phyloP scores from a whole-genome alignment of 2,329 filamentous ascomycete genomes.

The Epichloe sylvatica region DNA sequence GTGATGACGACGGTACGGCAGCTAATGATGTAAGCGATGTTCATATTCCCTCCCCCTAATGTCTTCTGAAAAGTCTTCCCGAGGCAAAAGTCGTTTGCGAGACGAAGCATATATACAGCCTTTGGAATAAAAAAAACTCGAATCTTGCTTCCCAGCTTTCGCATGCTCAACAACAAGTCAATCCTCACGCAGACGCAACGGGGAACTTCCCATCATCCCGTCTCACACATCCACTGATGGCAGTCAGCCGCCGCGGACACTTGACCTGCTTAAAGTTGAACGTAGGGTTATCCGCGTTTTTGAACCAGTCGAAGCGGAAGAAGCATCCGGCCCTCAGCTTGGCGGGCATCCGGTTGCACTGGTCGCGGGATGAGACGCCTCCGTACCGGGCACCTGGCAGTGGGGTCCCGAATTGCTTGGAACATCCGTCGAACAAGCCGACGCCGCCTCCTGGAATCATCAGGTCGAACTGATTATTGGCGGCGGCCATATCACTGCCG shows the following conservation, averaged over 20 bases:
- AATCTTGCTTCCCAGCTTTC: too few relatives aligned
- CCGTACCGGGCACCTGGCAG: constrained; percentile 40
- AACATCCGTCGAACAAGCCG: constrained; percentile 40
- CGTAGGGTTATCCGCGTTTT: constrained; percentile 41
- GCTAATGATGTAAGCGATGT: background rate
- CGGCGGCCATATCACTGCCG: constrained; percentile 17
- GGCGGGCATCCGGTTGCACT: constrained; percentile 39
- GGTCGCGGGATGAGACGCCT: constrained; percentile 34
- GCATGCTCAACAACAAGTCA: background rate
- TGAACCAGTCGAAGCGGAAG: constrained; percentile 53
- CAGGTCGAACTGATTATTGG: constrained; percentile 25
- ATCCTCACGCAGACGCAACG: constrained; percentile 1
- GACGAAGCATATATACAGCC: background rate
- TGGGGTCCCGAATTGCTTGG: constrained; percentile 28
- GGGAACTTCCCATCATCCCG: constrained; percentile 18
- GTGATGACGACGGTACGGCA: background rate
- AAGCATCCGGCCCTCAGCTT: constrained; percentile 42
- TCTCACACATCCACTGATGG: constrained; percentile 23
- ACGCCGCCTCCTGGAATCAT: constrained; percentile 41
- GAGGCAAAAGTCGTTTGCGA: background rate
- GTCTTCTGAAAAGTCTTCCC: too few relatives aligned
- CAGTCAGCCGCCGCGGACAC: constrained; percentile 36
- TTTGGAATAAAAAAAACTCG: too few relatives aligned
- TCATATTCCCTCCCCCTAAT: background rate
- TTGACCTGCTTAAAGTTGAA: constrained; percentile 42